These are phyloP conservation scores for Leptographium lundbergii DNA, from an alignment of 2,329 filamentous ascomycete genomes.

Conservation along the genomic window DNA sequence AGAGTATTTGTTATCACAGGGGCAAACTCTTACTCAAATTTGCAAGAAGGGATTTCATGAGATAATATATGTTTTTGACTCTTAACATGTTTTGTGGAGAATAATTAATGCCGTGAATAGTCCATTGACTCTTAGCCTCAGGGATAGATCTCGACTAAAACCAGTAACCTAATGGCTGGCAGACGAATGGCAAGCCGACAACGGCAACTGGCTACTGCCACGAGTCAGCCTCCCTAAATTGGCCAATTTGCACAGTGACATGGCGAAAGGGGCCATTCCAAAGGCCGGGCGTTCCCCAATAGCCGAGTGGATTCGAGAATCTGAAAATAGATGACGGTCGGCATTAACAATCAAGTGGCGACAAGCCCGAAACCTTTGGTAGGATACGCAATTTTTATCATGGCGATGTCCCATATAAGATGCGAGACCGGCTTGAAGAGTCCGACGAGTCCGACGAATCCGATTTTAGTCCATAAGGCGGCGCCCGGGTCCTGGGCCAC, in stretches of 20 bases:
- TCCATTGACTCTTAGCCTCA: neutral
- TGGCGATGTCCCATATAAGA: neutral
- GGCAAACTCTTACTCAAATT: neutral
- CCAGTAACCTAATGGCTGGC: neutral
- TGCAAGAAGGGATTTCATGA: neutral
- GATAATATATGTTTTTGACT: neutral
- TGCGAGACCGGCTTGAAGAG: neutral
- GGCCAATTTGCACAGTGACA: neutral
- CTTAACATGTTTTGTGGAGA: neutral
- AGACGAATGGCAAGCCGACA: too few species aligned
- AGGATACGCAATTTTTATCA: neutral
- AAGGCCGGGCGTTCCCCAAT: neutral
- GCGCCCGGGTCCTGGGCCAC: neutral
- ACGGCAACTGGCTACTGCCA: too few species aligned
- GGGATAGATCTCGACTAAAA: neutral
- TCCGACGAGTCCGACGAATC: too few species aligned
- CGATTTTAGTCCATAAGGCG: neutral
- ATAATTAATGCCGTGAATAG: neutral
- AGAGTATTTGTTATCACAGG: neutral
- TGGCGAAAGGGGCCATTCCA: neutral
- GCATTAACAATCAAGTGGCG: neutral
- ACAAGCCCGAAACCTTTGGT: neutral
- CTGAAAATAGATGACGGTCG: neutral
- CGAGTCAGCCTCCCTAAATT: neutral
- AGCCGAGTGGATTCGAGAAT: neutral